phyloP scores from a whole-genome alignment of 108 stramenopile species.

The Cyclotella sp. region DNA sequence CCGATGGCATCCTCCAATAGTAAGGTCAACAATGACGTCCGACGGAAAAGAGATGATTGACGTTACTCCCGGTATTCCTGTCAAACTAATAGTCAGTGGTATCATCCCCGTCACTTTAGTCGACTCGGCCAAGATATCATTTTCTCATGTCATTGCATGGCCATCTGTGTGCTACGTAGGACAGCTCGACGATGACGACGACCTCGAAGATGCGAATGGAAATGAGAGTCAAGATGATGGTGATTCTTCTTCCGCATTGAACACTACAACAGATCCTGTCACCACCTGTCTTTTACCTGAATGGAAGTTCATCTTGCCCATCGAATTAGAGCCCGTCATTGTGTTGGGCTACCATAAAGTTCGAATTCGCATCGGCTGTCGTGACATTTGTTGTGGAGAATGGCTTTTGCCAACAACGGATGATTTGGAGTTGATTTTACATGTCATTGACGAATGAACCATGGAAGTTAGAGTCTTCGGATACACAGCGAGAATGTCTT shows the following conservation, averaged over 20 bases:
- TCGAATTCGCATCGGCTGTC: slow-evolving; percentile 17
- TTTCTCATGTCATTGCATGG: slow-evolving; percentile 37
- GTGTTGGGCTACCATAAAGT: slow-evolving; percentile 28
- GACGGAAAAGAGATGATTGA: slow-evolving; percentile 15
- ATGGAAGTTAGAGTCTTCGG: not conserved
- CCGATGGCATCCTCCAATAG: not conserved
- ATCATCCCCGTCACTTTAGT: slow-evolving; percentile 23
- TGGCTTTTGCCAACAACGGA: slow-evolving; percentile 26
- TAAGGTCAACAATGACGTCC: not conserved
- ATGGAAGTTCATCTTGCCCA: slow-evolving; percentile 28
- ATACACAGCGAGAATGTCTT: no score
- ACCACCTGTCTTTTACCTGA: slow-evolving; percentile 17
- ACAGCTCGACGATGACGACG: slow-evolving; percentile 32
- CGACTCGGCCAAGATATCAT: slow-evolving; percentile 6
- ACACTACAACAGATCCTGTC: not conserved
- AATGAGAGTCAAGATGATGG: not conserved
- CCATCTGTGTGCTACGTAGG: slow-evolving; percentile 17
- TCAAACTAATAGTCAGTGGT: slow-evolving; percentile 27
- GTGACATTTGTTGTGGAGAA: slow-evolving; percentile 29
- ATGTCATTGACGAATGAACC: slow-evolving; percentile 7
- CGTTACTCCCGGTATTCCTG: slow-evolving; percentile 16
- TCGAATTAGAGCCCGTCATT: slow-evolving; percentile 29
- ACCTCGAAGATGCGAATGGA: slow-evolving; percentile 2
- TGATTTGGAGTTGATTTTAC: slow-evolving; percentile 7
- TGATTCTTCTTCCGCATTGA: not conserved